Conservation (phyloP, 129 eudicot genomes). For the Pulicaria dysenterica region DNA sequence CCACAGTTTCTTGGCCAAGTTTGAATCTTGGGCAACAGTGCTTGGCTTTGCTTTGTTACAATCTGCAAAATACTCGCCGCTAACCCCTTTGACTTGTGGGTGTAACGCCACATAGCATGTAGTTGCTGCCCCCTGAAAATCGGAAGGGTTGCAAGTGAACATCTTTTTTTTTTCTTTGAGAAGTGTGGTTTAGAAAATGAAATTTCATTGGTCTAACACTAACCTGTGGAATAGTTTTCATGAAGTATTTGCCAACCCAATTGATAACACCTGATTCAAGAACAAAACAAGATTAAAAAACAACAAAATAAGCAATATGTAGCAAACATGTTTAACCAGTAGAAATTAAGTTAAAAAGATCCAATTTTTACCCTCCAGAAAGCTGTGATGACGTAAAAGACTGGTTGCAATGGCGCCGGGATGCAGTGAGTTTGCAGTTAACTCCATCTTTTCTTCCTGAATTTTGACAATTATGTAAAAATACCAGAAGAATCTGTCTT, state of each 20-base stretch:
- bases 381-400: constrained; percentile 45
- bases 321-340: background rate
- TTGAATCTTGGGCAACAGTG: constrained; percentile 47
- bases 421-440: constrained; percentile 73
- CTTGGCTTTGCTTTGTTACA: constrained; percentile 50
- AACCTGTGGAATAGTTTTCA: constrained; percentile 79
- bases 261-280: constrained; percentile 51
- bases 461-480: background rate
- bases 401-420: constrained; percentile 63
- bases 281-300: constrained; percentile 12
- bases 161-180: background rate
- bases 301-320: background rate
- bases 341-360: background rate
- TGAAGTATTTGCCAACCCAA: constrained; percentile 50
- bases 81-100: constrained; percentile 73
- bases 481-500: background rate
- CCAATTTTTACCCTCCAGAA: constrained; percentile 35
- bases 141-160: background rate
- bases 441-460: constrained; percentile 61
- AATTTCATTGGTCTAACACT: background rate
- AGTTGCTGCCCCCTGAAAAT: constrained; percentile 80
- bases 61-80: constrained; percentile 76
- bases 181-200: background rate
- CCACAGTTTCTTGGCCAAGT: constrained; percentile 78
- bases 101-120: constrained; percentile 84